A percentile compares a stretch with the other conserved stretches of the same genome.
Evolutionary conservation across 2,329 filamentous ascomycete species (phyloP).

Genomic region (Beauveria australis): DNA sequence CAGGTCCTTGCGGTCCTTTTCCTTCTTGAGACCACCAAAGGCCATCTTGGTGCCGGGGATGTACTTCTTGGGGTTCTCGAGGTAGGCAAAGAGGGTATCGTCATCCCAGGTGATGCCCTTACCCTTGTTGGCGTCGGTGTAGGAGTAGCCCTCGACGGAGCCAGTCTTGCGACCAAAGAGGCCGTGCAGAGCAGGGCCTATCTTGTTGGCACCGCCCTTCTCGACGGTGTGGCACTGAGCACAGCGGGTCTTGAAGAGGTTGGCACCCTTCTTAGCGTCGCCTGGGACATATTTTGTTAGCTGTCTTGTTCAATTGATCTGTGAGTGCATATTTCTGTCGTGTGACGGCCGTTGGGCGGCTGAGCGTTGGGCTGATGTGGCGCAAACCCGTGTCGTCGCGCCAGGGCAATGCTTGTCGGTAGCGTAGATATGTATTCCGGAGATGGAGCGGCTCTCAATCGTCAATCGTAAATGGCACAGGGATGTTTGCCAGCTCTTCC

Average conservation of each 20-base stretch:
- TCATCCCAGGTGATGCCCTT: constrained; percentile 89
- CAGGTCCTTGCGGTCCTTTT: constrained; percentile 97
- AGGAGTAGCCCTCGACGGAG: constrained; percentile 83
- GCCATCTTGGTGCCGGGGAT: constrained; percentile 99
- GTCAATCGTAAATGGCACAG: not conserved
- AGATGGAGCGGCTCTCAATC: not conserved
- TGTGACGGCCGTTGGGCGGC: not conserved
- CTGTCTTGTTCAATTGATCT: constrained; percentile 7
- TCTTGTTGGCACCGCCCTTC: constrained; percentile 88
- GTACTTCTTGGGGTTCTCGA: constrained; percentile 99
- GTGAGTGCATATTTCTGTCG: not conserved
- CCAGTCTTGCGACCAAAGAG: constrained; percentile 96
- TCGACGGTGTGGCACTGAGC: constrained; percentile 98
- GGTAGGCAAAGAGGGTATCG: constrained; percentile 86
- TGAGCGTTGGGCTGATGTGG: not conserved
- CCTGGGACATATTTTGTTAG: constrained; percentile 45
- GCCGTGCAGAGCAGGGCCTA: constrained; percentile 92
- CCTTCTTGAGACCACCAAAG: constrained; percentile 99
- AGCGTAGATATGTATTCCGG: not conserved
- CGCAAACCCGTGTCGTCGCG: not conserved
- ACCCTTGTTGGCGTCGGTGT: constrained; percentile 99
- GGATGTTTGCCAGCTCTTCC: not conserved
- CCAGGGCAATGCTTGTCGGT: not conserved
- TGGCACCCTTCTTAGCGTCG: constrained; percentile 92
- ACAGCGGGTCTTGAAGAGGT: constrained; percentile 98